phyloP scores from a whole-genome alignment of 148 eudicot genomes.

The Spergularia marina region DNA sequence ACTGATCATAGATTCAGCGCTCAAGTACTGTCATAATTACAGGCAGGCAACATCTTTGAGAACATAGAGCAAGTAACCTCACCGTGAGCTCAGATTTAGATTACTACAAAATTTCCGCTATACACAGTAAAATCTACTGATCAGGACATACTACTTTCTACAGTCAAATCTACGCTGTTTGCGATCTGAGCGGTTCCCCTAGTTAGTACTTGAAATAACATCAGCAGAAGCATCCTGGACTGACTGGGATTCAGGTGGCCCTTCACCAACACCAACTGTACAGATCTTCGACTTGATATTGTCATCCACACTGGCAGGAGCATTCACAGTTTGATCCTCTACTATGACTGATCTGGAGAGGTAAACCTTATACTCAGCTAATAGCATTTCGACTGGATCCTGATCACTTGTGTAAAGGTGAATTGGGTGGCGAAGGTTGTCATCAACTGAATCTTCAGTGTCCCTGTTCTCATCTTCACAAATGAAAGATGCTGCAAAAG shows the following conservation, averaged over 20 bases:
- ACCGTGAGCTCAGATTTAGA: no score
- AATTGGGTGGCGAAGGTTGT: background rate
- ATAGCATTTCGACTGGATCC: slow-evolving; percentile 1
- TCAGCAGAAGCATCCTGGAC: background rate
- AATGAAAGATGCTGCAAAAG: background rate
- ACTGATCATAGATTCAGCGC: no score
- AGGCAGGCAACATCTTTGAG: no score
- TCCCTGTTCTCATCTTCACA: background rate
- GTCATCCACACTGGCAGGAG: background rate
- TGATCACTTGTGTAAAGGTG: background rate
- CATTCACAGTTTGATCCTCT: background rate
- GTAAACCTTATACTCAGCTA: background rate
- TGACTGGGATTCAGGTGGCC: background rate
- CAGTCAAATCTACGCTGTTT: no score
- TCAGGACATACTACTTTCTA: no score
- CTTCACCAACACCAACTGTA: background rate
- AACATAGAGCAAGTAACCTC: no score
- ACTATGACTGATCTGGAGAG: background rate
- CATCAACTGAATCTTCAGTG: background rate
- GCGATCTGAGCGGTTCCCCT: no score
- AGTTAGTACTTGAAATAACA: background rate
- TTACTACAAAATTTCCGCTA: no score
- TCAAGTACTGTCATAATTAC: no score
- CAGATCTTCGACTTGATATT: background rate
- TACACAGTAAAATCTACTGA: no score